Conservation (phyloP, 192 early-diverging fungal species). For the Backusella liffmaniae region DNA sequence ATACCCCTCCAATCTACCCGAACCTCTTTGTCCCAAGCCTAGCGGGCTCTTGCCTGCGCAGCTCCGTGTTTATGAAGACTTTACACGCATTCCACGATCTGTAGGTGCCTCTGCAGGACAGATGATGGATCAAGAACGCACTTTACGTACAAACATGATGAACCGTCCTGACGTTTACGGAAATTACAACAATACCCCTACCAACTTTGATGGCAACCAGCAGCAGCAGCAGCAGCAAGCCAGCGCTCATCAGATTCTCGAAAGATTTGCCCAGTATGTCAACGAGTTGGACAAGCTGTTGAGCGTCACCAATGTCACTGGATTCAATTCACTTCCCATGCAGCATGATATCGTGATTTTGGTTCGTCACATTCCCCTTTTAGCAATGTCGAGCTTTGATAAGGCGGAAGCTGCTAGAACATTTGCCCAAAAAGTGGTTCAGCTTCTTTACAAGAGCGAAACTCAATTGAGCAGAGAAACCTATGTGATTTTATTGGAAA, state of each 20-base stretch:
- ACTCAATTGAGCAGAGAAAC: constrained; percentile 73
- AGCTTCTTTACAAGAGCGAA: constrained; percentile 79
- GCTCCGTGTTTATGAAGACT: constrained; percentile 86
- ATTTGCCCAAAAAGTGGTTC: constrained; percentile 88
- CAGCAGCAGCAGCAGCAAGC: not conserved
- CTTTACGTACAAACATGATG: not conserved
- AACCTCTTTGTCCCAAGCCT: constrained; percentile 80
- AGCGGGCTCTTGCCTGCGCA: constrained; percentile 78
- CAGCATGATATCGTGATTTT: constrained; percentile 76
- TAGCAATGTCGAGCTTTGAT: constrained; percentile 68
- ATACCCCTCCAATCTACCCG: constrained; percentile 86
- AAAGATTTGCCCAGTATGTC: constrained; percentile 62
- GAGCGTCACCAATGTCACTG: constrained; percentile 45
- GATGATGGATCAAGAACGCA: constrained; percentile 5
- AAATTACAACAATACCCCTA: not conserved
- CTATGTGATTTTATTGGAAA: constrained; percentile 80
- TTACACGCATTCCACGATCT: constrained; percentile 52
- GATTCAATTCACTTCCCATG: constrained; percentile 67
- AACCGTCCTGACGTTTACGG: not conserved
- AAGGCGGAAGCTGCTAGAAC: constrained; percentile 80
- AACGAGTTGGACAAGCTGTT: constrained; percentile 80
- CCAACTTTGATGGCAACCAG: not conserved
- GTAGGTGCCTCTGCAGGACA: constrained; percentile 13
- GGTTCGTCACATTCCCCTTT: constrained; percentile 72
- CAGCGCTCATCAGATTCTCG: constrained; percentile 56